Evolutionary conservation across 352 stramenopile species (phyloP), one percentile per base, ranked within the genome.

Genomic region (Hyaloperonospora brassicae): DNA sequence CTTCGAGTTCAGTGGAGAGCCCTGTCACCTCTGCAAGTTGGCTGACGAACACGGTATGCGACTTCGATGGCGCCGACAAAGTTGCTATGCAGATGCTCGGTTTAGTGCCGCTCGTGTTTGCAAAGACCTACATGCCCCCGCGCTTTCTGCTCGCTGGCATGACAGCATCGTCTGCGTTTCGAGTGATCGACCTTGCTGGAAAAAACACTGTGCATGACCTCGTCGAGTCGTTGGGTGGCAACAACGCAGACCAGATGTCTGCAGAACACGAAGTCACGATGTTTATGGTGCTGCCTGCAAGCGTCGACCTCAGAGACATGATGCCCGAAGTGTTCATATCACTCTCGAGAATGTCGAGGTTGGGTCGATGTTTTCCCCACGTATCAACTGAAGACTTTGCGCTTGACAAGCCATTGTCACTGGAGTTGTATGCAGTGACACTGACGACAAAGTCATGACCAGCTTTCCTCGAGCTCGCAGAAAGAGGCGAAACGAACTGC

Each of bases 71-170:
- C 31, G 51, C 47, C 0, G 51, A 68, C 10, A 57, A 53, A 0
- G 1, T 52, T 17, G 52, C 52, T 22, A 17, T 45, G 5, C 40
- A 8, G 11, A 30, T 57, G 25, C 24, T 67, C 39, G 40, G 57
- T 23, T 5, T 50, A 12, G 53, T 67, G 4, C 70, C 70, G 14
- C 39, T 91, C 10, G 49, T 91, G 11, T 88, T 88, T 59, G 79
- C 70, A 48, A 86, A 76, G 59, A 89, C 75, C 10, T 91, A 91
- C 60, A 91, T 91, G 79, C 81, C 81, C 1, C 81, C 81, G 23
- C 81, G 81, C 10, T 91, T 89, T 52, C 62, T 82, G n/a, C 65
- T 87, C n/a, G 51, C 65, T 7, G 67, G 66, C 2, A 52, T 72
- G 40, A 10, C 14, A 14, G 10, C 34, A 1, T 50, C 11, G 3